Evolutionary conservation across 2,329 filamentous ascomycete species (phyloP).

Genomic region (Colletotrichum kahawae): DNA sequence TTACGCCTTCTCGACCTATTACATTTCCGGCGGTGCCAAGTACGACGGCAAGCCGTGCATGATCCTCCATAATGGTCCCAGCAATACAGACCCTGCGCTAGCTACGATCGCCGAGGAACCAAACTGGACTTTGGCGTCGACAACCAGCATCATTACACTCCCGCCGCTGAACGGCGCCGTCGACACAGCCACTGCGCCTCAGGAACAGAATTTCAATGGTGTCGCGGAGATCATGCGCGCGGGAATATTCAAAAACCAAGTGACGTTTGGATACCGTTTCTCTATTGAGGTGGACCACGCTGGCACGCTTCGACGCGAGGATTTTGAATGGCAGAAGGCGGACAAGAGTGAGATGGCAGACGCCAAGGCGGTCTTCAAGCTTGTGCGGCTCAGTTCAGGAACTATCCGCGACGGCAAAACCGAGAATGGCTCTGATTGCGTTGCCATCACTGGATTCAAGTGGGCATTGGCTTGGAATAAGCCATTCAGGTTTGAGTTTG

Average conservation of each 20-base stretch:
- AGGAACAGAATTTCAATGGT: not conserved
- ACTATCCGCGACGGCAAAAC: not conserved
- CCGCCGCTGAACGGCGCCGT: not conserved
- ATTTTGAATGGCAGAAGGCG: not conserved
- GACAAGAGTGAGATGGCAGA: not conserved
- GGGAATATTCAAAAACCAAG: not conserved
- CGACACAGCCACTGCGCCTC: not conserved
- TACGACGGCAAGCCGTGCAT: not conserved
- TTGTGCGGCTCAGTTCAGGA: not conserved
- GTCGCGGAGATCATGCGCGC: not conserved
- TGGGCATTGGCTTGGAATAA: not conserved
- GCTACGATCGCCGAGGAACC: not conserved
- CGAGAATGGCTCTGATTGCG: not conserved
- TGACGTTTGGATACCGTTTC: not conserved
- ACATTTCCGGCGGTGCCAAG: not conserved
- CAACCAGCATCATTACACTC: not conserved
- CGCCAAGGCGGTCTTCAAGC: not conserved
- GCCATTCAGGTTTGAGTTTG: not conserved
- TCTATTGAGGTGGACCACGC: not conserved
- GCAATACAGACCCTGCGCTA: not conserved
- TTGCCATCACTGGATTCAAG: not conserved
- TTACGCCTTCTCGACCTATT: not conserved
- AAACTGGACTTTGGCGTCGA: not conserved
- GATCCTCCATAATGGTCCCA: not conserved
- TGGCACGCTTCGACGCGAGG: not conserved